These are phyloP conservation scores for Dissophora globulifera DNA, from an alignment of 192 early-diverging fungal species.

Conservation along the genomic window DNA sequence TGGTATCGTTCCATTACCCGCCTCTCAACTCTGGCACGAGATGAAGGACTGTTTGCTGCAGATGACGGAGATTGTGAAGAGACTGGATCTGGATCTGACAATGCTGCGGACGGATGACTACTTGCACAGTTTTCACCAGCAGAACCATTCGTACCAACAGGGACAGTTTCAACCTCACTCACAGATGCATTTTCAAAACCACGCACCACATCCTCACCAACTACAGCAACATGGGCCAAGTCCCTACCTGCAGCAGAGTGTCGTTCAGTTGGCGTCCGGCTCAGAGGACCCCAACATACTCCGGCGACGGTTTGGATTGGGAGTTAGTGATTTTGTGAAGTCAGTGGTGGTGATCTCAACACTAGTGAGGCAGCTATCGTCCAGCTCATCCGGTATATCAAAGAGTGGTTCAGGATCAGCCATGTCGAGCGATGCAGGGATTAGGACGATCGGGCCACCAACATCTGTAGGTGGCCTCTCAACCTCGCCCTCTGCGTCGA, in stretches of 20 bases:
- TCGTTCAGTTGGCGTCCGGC: neutral
- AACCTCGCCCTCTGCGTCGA: constrained; percentile 17
- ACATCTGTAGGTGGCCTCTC: constrained; percentile 1
- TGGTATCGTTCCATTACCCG: neutral
- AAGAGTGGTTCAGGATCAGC: constrained; percentile 4
- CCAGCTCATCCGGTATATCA: neutral
- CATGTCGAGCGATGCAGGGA: neutral
- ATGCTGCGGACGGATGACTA: constrained; percentile 45
- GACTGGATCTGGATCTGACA: constrained; percentile 38
- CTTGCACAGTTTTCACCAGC: constrained; percentile 2
- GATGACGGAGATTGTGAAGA: constrained; percentile 51
- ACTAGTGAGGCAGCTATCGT: constrained; percentile 33
- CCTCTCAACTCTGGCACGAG: constrained; percentile 36
- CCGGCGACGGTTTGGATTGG: constrained; percentile 38
- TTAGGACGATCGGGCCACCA: constrained; percentile 1
- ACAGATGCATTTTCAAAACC: constrained; percentile 4
- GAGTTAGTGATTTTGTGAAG: constrained; percentile 43
- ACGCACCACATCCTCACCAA: constrained; percentile 21
- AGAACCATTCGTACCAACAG: constrained; percentile 9
- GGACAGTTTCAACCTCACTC: constrained; percentile 3
- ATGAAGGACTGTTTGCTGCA: constrained; percentile 45
- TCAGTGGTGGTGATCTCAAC: constrained; percentile 48
- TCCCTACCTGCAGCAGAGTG: constrained; percentile 11
- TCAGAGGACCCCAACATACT: constrained; percentile 26
- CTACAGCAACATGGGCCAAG: constrained; percentile 1